Percentiles rank a stretch among this genome's conserved stretches.
These are phyloP conservation scores for Cryomyces antarcticus DNA, from an alignment of 495 filamentous ascomycete species.

Conservation along the genomic window DNA sequence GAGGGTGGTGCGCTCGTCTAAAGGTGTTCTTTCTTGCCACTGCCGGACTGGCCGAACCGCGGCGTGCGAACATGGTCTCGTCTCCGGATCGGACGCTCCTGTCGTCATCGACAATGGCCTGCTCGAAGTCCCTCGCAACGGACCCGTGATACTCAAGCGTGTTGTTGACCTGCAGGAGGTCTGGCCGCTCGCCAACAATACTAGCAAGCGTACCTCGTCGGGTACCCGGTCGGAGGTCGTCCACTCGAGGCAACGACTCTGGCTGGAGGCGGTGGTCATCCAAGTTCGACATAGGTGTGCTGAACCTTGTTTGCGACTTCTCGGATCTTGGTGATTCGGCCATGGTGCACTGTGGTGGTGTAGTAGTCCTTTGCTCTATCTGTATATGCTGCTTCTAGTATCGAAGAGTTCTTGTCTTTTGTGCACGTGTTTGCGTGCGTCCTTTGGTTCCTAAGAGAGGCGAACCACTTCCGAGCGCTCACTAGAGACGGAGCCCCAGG, in stretches of 20 bases:
- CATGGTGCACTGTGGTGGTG: conserved; percentile 9
- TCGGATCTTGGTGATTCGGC: conserved; percentile 41
- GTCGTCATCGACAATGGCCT: conserved; percentile 71
- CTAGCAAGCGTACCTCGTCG: conserved; percentile 21
- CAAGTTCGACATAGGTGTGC: conserved; percentile 68
- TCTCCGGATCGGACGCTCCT: conserved; percentile 13
- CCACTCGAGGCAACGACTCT: conserved; percentile 41
- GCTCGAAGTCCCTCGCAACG: conserved; percentile 44
- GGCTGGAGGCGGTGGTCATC: conserved; percentile 83
- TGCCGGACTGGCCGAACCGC: conserved; percentile 12
- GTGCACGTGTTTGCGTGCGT: background rate
- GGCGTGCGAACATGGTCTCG: conserved; percentile 6
- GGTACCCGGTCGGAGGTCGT: conserved; percentile 24
- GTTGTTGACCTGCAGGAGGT: conserved; percentile 29
- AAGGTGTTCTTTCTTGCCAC: conserved; percentile 15
- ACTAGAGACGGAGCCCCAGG: conserved; percentile 15
- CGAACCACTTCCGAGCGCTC: conserved; percentile 21
- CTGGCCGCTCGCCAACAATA: conserved; percentile 15
- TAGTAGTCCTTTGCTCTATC: background rate
- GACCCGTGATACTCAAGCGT: conserved; percentile 27
- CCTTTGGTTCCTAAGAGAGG: conserved; percentile 1
- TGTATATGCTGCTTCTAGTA: background rate
- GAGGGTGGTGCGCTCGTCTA: conserved; percentile 15
- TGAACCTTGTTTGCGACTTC: conserved; percentile 34
- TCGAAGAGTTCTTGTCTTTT: no score